Base-by-base conservation (phyloP, 2,329 filamentous ascomycete genomes). In the Tolypocladium amazonense region DNA sequence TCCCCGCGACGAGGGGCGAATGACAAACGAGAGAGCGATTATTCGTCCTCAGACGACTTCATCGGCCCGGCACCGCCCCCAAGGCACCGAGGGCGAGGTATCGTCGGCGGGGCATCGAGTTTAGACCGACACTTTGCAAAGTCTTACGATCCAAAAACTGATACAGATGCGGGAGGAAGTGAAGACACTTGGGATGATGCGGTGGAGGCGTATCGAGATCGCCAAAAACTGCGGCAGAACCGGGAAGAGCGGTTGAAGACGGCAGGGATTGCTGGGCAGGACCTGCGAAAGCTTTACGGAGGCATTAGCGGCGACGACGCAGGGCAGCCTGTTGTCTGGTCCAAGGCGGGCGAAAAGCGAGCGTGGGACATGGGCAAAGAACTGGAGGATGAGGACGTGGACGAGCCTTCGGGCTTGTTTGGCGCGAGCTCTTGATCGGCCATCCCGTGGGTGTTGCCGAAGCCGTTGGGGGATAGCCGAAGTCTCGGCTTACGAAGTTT, bases 121-220 rank as follows among this genome's bases (percentile, higher is more conserved):
- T 95, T 97, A 64, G 92, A 97, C 68, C 79, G 82, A 30, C 89
- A 89, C 58, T 97, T 97, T 71, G 86, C 88, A 1, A 77, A 84
- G 1, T 81, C 78, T 56, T 88, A 88, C 65, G 79, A 85, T 61
- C 81, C 82, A 0, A 79, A 73, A 8, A 70, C 76, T n/a, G 84
- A 89, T 65, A 72, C 88, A 4, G 75, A 79, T 45, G 73, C 77
- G 56, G 79, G 81, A 20, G 25, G 37, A 62, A 74, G 76, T 11
- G 60, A 62, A 35, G 85, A 87, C 62, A 85, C 90, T 61, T 96
- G 91, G 92, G 88, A 90, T 53, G 84, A 90, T 66, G 86, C 89
- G 0, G 77, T 94, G 1, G 91, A 96, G 72, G 86, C 87, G 5
- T 79, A 90, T 59, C 83, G 88, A 45, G 91, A 96, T 70, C 85